Evolutionary conservation across 1,284 basidiomycete species (phyloP).

Genomic region (Apiotrichum domesticum): DNA sequence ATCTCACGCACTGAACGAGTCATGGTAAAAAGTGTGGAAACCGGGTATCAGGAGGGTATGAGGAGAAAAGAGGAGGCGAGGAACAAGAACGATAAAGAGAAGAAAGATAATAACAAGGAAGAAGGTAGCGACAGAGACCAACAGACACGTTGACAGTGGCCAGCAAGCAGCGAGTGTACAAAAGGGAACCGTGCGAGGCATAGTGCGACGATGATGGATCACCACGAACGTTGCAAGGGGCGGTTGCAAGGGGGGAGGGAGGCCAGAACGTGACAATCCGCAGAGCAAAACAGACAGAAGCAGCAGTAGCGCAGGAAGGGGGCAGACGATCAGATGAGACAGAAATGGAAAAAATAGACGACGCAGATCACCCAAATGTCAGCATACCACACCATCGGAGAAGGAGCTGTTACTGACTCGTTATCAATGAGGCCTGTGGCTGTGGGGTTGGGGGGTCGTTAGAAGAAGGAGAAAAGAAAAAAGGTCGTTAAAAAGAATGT

Average conservation of each 20-base stretch:
- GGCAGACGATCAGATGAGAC: not conserved
- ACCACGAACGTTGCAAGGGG: not conserved
- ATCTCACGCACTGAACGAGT: conserved; percentile 72
- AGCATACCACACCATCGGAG: not conserved
- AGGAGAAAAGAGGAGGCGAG: not conserved
- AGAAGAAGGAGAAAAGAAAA: not conserved
- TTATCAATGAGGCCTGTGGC: not conserved
- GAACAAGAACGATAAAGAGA: not conserved
- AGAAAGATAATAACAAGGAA: not conserved
- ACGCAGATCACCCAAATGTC: not conserved
- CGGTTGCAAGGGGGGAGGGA: not conserved
- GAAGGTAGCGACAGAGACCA: too few species aligned
- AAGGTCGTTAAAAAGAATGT: not conserved
- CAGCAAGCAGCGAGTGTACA: too few species aligned
- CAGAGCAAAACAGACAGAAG: not conserved
- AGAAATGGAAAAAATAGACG: too few species aligned
- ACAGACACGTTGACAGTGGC: too few species aligned
- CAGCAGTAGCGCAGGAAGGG: not conserved
- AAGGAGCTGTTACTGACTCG: not conserved
- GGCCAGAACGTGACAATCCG: too few species aligned
- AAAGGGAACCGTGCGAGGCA: too few species aligned
- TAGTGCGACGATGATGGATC: not conserved
- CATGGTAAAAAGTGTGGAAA: conserved; percentile 10
- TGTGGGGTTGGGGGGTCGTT: not conserved
- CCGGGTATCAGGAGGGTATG: not conserved